Conservation (phyloP, 352 stramenopile genomes). For the Phytophthora pseudosyringae region DNA sequence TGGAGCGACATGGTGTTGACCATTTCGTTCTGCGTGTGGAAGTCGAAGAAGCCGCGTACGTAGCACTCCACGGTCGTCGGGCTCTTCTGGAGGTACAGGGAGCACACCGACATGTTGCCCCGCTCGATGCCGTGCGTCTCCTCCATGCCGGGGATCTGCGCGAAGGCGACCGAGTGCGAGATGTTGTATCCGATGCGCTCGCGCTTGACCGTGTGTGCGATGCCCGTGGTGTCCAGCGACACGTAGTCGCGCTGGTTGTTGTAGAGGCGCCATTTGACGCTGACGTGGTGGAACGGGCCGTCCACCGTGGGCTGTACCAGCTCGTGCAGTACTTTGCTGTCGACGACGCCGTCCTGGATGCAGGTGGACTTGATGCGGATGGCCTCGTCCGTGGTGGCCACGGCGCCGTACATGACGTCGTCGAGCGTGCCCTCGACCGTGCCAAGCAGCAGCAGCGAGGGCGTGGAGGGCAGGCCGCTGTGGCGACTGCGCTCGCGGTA, state of each 20-base stretch:
- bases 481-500: slow-evolving; percentile 41
- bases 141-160: slow-evolving; percentile 44
- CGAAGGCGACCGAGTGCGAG: slow-evolving; percentile 64
- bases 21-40: slow-evolving; percentile 49
- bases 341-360: slow-evolving; percentile 55
- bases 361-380: slow-evolving; percentile 63
- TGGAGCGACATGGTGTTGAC: slow-evolving; percentile 48
- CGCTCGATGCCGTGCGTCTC: slow-evolving; percentile 45
- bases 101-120: slow-evolving; percentile 61
- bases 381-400: slow-evolving; percentile 45
- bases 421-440: slow-evolving; percentile 62
- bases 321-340: slow-evolving; percentile 58
- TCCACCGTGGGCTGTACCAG: slow-evolving; percentile 48
- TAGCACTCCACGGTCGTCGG: slow-evolving; percentile 54
- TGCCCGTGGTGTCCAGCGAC: slow-evolving; percentile 52
- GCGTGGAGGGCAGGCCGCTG: slow-evolving; percentile 32
- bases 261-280: slow-evolving; percentile 61
- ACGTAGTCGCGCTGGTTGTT: slow-evolving; percentile 60
- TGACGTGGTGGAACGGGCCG: slow-evolving; percentile 53
- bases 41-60: slow-evolving; percentile 58
- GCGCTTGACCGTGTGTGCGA: slow-evolving; percentile 37
- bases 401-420: slow-evolving; percentile 68
- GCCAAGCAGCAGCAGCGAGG: slow-evolving; percentile 62
- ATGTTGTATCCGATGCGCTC: slow-evolving; percentile 59
- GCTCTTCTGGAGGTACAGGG: slow-evolving; percentile 53